phyloP scores from a whole-genome alignment of 192 early-diverging fungal genomes.

The Phycomyces nitens region DNA sequence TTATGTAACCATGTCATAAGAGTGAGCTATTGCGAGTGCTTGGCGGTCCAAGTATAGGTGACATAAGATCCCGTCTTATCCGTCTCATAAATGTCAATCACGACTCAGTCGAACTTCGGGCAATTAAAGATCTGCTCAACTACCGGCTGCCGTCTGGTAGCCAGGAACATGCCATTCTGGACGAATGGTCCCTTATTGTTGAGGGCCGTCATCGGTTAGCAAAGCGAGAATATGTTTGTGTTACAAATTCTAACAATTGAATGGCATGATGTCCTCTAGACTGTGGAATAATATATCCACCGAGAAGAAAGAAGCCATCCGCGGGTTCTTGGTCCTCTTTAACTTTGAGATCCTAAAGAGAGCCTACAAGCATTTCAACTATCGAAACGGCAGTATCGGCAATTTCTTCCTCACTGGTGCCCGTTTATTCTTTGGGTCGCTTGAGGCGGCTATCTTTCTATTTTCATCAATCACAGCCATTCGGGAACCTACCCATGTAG shows the following conservation, averaged over 20 bases:
- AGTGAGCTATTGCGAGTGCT: conserved; percentile 67
- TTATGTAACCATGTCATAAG: no score
- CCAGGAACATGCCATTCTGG: conserved; percentile 46
- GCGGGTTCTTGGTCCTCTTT: conserved; percentile 65
- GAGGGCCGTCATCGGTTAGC: conserved; percentile 63
- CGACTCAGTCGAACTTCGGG: conserved; percentile 39
- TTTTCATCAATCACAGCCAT: conserved; percentile 67
- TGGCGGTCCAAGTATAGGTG: conserved; percentile 73
- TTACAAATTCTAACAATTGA: neutral
- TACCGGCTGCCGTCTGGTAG: conserved; percentile 58
- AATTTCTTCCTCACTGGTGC: conserved; percentile 78
- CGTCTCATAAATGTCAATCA: conserved; percentile 60
- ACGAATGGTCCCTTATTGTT: conserved; percentile 70
- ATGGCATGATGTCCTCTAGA: neutral
- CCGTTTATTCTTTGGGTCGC: conserved; percentile 63
- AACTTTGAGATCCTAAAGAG: conserved; percentile 60
- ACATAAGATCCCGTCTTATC: conserved; percentile 60
- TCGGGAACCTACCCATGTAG: conserved; percentile 55
- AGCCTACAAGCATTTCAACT: conserved; percentile 61
- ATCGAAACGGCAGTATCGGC: conserved; percentile 68
- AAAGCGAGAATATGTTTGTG: neutral
- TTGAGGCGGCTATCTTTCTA: conserved; percentile 68
- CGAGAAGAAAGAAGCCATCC: conserved; percentile 62
- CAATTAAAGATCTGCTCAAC: conserved; percentile 63
- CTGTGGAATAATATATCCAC: conserved; percentile 30